Base-by-base conservation (phyloP, 177 flowering plant species). In the Telopea speciosissima region DNA sequence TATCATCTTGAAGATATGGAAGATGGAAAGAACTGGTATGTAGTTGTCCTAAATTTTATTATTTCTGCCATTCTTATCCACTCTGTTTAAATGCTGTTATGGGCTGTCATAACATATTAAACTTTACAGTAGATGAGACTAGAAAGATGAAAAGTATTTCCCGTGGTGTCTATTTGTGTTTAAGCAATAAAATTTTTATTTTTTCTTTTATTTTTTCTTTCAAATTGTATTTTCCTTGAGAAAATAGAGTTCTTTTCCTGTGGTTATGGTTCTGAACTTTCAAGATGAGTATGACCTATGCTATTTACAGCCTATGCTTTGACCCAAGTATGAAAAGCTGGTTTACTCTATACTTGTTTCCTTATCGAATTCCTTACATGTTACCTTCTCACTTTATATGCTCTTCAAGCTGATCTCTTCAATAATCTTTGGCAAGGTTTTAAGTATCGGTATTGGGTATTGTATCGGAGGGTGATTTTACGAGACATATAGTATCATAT, bases 21-120 rank as follows among this genome's bases (percentile, higher is more conserved):
- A 65, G 81, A 80, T 56, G 80, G 71, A 52, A 90, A 81, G 68
- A 69, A 52, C 78, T 73, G 93, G 98, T 93, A 81, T 31, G 76
- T 66, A 62, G 44, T 19, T 10, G 44, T 33, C 66, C 13, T 62
- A 58, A 2, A 28, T 28, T 28, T 28, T 28, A 19, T 12, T 64
- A 21, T 44, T 58, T 68, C 13, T 65, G n/a, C 10, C 25, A 28
- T 26, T 70, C n/a, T 56, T 25, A 42, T 66, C 24, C 36, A 3
- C 25, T 1, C 64, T 21, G 13, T 52, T 5, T 12, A 49, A 23
- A 7, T 2, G 61, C 9, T 58, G 23, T 19, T 19, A 58, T 58
- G 23, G n/a, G 9, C 22, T 58, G 61, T 21, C n/a, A 21, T 21
- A n/a, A 21, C 61, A 9, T 58, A 58, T 19, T 16, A 0, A 58